phyloP scores from a whole-genome alignment of 768 basidiomycete species.

The Suillus occidentalis region DNA sequence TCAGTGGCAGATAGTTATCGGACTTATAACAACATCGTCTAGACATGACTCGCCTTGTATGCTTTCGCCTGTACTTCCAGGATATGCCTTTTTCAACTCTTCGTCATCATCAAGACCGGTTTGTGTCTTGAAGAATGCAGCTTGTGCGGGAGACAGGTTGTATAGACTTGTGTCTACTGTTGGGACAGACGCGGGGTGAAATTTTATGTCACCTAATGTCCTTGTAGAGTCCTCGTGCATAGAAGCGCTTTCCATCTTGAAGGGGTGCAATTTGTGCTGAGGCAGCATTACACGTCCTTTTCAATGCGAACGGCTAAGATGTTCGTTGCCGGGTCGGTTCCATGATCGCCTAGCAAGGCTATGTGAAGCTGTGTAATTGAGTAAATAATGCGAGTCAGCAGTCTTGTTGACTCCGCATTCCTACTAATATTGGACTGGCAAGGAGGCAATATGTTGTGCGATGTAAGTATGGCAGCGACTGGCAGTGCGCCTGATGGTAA shows the following conservation, averaged over 20 bases:
- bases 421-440: no score
- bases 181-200: neutral
- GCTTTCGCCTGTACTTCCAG: conserved; percentile 27
- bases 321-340: neutral
- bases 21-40: neutral
- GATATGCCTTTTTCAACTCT: conserved; percentile 25
- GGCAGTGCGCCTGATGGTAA: neutral
- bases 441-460: neutral
- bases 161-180: neutral
- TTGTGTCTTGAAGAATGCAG: conserved; percentile 23
- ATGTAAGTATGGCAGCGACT: neutral
- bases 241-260: neutral
- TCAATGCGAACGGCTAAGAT: neutral
- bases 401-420: no score
- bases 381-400: neutral
- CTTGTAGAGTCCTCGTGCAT: neutral
- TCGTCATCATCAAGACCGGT: conserved; percentile 29
- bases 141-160: conserved; percentile 6
- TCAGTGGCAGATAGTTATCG: neutral
- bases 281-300: neutral
- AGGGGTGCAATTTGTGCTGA: neutral
- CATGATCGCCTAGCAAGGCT: no score
- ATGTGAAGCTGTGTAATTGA: neutral
- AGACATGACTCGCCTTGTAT: conserved; percentile 18
- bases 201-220: neutral